Conservation (phyloP, 371 early-diverging fungal species). For the Entomophthora muscae region DNA sequence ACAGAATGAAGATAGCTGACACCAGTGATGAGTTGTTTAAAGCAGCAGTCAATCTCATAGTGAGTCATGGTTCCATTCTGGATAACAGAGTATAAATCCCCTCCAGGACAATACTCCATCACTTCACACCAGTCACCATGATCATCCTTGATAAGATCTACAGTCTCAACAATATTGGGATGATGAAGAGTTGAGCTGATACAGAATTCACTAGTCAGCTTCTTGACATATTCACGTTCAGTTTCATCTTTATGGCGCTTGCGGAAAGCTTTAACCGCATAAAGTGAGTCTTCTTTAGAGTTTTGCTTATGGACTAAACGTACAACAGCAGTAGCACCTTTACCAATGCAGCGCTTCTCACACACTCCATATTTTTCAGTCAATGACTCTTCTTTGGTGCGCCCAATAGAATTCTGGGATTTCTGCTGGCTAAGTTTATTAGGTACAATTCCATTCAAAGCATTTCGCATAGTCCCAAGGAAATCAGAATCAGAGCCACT, state of each 20-base stretch:
- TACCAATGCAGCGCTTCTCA: conserved; percentile 60
- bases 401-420: neutral
- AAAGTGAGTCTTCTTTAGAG: conserved; percentile 35
- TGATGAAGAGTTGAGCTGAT: conserved; percentile 74
- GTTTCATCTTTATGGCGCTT: conserved; percentile 66
- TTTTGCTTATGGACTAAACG: conserved; percentile 51
- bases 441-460: conserved; percentile 5
- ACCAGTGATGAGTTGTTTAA: conserved; percentile 82
- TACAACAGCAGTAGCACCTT: conserved; percentile 83
- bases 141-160: conserved; percentile 78
- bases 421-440: conserved; percentile 11
- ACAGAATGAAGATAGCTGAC: conserved; percentile 76
- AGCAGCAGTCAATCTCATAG: conserved; percentile 66
- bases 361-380: conserved; percentile 51
- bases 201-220: conserved; percentile 76
- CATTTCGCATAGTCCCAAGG: neutral
- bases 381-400: neutral
- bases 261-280: conserved; percentile 81
- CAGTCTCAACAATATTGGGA: conserved; percentile 72
- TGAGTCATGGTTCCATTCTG: conserved; percentile 50
- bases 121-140: conserved; percentile 78
- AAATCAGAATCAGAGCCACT: conserved; percentile 3
- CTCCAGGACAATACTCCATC: conserved; percentile 74
- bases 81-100: conserved; percentile 62
- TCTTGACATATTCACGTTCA: conserved; percentile 80